Base-by-base conservation (phyloP, 2,329 filamentous ascomycete species). In the Furcasterigmium sp. region DNA sequence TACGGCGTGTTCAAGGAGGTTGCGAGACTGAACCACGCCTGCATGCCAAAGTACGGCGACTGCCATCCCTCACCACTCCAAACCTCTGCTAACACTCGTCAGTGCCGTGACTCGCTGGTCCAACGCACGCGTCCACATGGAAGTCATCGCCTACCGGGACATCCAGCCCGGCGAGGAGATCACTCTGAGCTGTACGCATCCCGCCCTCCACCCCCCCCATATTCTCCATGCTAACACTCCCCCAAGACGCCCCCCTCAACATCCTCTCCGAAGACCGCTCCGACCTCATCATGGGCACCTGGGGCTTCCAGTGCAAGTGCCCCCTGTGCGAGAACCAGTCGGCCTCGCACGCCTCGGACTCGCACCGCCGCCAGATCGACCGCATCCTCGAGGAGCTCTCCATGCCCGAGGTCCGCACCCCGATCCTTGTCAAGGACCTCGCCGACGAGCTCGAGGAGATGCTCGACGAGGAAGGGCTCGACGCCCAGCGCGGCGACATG, bases 11-110 rank as follows among this genome's bases (percentile, higher is more conserved):
- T 59, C 39, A 51, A 61, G 1, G 56, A 62, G 29, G 51, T 64
- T 36, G 56, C 60, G 63, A 58, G 60, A 23, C 39, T 66, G 29
- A 66, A 66, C 43, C 62, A 66, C 29, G 62, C 54, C 1, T 66
- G 63, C 37, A 55, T 52, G 41, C 60, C 63, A 28, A 66, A 64
- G 62, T 65, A 43, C 39, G 57, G 49, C 4, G 21, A 37, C 10
- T 13, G 4, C 19, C 15, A 4, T 7, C 3, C 19, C n/a, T 18
- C 29, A 17, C 13, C 6, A 9, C 2, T 6, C 6, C 1, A 10
- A 14, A 8, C 5, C 17, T 8, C 5, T 14, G n/a, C 39, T 41
- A 15, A 41, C 39, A 5, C n/a, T 5, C 14, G 6, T n/a, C 37
- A 65, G 62, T 41, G 54, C 60, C 18, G 62, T 58, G 19, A 59